These are phyloP conservation scores for Colletotrichum chrysophilum DNA, from an alignment of 2,329 filamentous ascomycete species.

Conservation along the genomic window DNA sequence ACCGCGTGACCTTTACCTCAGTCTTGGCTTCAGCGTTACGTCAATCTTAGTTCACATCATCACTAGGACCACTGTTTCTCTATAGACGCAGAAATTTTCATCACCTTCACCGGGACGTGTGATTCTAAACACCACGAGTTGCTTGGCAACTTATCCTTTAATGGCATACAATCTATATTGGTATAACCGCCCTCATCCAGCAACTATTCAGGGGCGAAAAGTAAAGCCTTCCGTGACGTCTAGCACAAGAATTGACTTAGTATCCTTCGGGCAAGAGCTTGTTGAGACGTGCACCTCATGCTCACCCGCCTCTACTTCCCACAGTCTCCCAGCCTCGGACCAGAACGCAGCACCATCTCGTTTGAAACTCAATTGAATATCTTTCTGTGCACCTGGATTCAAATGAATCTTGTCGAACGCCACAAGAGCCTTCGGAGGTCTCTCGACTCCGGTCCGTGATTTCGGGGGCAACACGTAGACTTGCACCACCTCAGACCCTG, in stretches of 20 bases:
- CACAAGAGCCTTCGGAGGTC: background rate
- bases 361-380: background rate
- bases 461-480: background rate
- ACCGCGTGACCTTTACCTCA: background rate
- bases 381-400: background rate
- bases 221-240: background rate
- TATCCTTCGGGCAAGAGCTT: background rate
- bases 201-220: background rate
- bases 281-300: background rate
- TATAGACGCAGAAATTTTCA: accelerated
- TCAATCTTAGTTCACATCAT: background rate
- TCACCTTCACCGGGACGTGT: background rate
- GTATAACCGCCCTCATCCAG: background rate
- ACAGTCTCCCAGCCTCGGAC: background rate
- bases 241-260: background rate
- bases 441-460: background rate
- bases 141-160: background rate
- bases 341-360: background rate
- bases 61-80: background rate
- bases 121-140: background rate
- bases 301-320: background rate
- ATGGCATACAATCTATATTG: background rate
- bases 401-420: background rate
- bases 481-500: background rate
- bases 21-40: background rate